These are phyloP conservation scores for Schizophyllum amplum DNA, from an alignment of 1,284 basidiomycete species.

Conservation along the genomic window DNA sequence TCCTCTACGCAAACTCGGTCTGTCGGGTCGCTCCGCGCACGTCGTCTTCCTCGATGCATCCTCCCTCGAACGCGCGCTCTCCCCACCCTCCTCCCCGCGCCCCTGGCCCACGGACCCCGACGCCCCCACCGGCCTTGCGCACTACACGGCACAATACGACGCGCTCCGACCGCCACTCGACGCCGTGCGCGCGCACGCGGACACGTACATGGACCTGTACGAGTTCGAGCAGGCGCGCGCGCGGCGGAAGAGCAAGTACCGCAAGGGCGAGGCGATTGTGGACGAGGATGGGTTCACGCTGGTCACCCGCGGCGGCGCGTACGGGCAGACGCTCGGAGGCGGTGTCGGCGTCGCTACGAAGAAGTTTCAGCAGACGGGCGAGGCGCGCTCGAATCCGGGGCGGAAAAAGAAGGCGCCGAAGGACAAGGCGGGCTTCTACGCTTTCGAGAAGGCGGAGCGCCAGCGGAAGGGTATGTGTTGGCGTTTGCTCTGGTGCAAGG, in stretches of 20 bases:
- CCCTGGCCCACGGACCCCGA: constrained; percentile 52
- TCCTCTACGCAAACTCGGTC: constrained; percentile 48
- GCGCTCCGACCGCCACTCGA: constrained; percentile 66
- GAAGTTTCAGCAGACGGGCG: constrained; percentile 55
- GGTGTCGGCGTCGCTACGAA: constrained; percentile 75
- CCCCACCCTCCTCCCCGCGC: constrained; percentile 37
- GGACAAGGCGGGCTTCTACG: constrained; percentile 77
- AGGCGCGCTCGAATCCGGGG: constrained; percentile 37
- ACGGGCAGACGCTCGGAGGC: constrained; percentile 78
- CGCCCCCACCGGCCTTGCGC: constrained; percentile 58
- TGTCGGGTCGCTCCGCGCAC: constrained; percentile 62
- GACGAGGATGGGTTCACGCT: constrained; percentile 92
- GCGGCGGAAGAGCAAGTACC: constrained; percentile 60
- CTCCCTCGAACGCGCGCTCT: constrained; percentile 59
- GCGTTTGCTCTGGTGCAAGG: constrained; percentile 2
- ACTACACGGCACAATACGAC: constrained; percentile 59
- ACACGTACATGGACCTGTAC: constrained; percentile 66
- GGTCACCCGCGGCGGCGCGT: constrained; percentile 81
- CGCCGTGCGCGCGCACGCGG: constrained; percentile 64
- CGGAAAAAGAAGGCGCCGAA: constrained; percentile 57
- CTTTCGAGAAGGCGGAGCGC: constrained; percentile 83
- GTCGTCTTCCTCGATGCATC: constrained; percentile 73
- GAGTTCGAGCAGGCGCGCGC: constrained; percentile 63
- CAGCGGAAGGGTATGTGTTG: constrained; percentile 65
- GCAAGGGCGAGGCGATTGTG: constrained; percentile 76